Percentiles rank a stretch among this genome's conserved stretches.
phyloP scores from a whole-genome alignment of 139 green algal genomes.

The Tetraselmis chui region DNA sequence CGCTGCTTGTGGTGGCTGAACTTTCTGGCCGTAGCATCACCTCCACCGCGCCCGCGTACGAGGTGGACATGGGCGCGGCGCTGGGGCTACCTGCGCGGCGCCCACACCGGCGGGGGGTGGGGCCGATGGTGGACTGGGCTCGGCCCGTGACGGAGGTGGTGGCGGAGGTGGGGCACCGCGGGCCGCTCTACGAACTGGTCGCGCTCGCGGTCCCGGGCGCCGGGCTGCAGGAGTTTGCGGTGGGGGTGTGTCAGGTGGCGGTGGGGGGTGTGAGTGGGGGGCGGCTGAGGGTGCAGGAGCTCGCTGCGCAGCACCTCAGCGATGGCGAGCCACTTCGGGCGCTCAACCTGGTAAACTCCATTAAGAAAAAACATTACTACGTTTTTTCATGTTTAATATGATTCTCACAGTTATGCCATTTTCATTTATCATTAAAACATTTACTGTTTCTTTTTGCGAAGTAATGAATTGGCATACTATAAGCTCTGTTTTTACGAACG shows the following conservation, averaged over 20 bases:
- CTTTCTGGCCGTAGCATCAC: neutral
- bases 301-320: neutral
- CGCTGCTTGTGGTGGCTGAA: neutral
- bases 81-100: neutral
- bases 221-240: neutral
- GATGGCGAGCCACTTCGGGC: neutral
- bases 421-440: no score
- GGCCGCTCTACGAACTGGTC: neutral
- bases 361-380: no score
- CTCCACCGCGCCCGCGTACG: neutral
- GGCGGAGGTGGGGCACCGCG: neutral
- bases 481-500: no score
- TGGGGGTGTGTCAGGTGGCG: neutral
- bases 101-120: neutral
- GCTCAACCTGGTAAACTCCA: neutral
- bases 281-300: neutral
- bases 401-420: no score
- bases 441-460: no score
- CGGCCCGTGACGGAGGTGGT: neutral
- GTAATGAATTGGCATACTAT: no score
- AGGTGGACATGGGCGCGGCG: neutral
- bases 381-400: no score
- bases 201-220: neutral
- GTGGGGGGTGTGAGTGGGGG: neutral
- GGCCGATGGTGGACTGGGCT: neutral